Percentiles rank a stretch among this genome's conserved stretches.
Evolutionary conservation across 2,329 filamentous ascomycete species (phyloP).

Genomic region (Gnomoniopsis sp.): DNA sequence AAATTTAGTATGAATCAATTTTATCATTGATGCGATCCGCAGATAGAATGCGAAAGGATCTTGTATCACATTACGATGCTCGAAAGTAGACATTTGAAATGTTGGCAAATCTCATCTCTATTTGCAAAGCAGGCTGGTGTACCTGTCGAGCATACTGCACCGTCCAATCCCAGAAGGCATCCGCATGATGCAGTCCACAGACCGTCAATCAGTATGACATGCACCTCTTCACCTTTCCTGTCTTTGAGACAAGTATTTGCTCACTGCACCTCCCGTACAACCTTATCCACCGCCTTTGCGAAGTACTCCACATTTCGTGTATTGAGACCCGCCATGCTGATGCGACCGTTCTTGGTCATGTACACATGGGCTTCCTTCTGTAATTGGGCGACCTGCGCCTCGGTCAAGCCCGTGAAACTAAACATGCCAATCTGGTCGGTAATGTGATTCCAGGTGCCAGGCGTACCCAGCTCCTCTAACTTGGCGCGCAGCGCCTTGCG

Average conservation of each 20-base stretch:
- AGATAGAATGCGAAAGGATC: no score
- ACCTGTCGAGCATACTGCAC: no score
- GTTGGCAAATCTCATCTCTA: no score
- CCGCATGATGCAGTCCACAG: no score
- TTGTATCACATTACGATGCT: no score
- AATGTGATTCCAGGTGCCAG: conserved; percentile 94
- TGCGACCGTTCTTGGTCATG: conserved; percentile 97
- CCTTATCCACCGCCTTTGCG: conserved; percentile 81
- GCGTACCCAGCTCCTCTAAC: conserved; percentile 81
- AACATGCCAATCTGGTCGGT: conserved; percentile 99
- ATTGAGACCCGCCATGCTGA: conserved; percentile 98
- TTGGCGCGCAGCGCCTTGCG: conserved; percentile 71
- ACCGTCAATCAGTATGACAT: no score
- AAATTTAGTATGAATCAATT: no score
- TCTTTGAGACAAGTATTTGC: not conserved
- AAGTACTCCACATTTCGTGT: conserved; percentile 90
- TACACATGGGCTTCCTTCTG: conserved; percentile 73
- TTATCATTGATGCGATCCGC: no score
- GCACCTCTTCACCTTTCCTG: no score
- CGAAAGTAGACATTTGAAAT: no score
- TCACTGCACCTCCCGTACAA: conserved; percentile 56
- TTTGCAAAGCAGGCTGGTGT: no score
- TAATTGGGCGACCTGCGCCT: conserved; percentile 69
- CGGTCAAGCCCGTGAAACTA: conserved; percentile 79
- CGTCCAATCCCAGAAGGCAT: no score